A percentile compares a stretch with the other conserved stretches of the same genome.
phyloP scores from a whole-genome alignment of 2,329 filamentous ascomycete species.

The Mariannaea sp. region DNA sequence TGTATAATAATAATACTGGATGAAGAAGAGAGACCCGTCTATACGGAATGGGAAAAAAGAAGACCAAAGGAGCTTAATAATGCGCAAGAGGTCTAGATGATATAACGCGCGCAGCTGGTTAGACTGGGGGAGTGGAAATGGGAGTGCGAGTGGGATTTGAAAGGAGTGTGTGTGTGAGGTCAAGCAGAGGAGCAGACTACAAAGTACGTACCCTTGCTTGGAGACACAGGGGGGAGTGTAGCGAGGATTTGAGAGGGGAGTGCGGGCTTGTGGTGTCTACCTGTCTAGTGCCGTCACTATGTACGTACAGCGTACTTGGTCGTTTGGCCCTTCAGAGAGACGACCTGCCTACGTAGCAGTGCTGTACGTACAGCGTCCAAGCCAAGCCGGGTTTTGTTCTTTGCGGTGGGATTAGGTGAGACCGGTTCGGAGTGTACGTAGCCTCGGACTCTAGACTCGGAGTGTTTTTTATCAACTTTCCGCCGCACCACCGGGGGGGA shows the following conservation, averaged over 20 bases:
- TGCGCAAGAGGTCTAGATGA: constrained; percentile 26
- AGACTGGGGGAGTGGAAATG: constrained; percentile 19
- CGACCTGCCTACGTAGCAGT: too few relatives aligned
- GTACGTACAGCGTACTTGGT: constrained; percentile 7
- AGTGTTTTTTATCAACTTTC: constrained; percentile 32
- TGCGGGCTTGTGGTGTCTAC: too few relatives aligned
- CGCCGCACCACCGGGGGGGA: constrained; percentile 17
- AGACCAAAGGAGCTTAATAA: constrained; percentile 36
- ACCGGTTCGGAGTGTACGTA: constrained; percentile 18
- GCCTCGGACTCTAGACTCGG: constrained; percentile 20
- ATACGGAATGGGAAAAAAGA: constrained; percentile 13
- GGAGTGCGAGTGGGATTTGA: constrained; percentile 1
- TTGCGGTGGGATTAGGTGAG: constrained; percentile 40
- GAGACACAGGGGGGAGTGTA: not conserved
- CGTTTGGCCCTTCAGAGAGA: too few relatives aligned
- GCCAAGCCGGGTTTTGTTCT: too few relatives aligned
- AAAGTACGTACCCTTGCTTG: too few relatives aligned
- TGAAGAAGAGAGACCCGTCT: constrained; percentile 12
- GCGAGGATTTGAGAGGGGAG: not conserved
- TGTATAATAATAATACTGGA: constrained; percentile 28
- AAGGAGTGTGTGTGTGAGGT: constrained; percentile 6
- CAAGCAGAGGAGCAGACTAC: not conserved
- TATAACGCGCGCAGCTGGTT: constrained; percentile 22
- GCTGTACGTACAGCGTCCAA: too few relatives aligned
- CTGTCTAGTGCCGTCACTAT: too few relatives aligned